Conservation (phyloP, 2,329 filamentous ascomycete species). For the Beauveria bassiana region DNA sequence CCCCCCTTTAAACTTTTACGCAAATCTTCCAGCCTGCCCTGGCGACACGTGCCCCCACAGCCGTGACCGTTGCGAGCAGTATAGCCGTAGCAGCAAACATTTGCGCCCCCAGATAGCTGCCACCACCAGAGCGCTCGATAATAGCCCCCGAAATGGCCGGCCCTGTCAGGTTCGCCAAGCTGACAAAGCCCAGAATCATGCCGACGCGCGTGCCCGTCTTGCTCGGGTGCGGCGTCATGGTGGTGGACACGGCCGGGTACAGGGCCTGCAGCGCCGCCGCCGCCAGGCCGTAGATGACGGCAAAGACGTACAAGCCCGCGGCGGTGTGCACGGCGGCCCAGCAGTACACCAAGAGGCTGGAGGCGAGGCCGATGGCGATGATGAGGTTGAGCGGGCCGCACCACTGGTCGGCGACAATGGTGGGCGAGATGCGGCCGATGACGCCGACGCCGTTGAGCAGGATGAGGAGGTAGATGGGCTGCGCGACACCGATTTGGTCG, state of each 20-base stretch:
- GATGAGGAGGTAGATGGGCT: constrained; percentile 20
- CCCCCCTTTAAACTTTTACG: background rate
- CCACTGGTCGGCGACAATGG: constrained; percentile 37
- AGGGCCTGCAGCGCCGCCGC: constrained; percentile 42
- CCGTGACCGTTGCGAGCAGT: constrained; percentile 42
- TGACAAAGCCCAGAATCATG: constrained; percentile 27
- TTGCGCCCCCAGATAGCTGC: constrained; percentile 24
- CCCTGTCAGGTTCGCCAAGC: constrained; percentile 22
- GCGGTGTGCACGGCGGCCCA: constrained; percentile 21
- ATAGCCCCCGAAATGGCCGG: constrained; percentile 20
- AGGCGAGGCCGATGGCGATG: constrained; percentile 27
- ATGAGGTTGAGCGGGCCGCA: constrained; percentile 45
- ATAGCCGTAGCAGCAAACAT: constrained; percentile 45
- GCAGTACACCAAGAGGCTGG: constrained; percentile 20
- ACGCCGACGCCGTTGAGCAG: constrained; percentile 45
- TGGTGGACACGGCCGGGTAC: constrained; percentile 41
- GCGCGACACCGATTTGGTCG: constrained; percentile 18
- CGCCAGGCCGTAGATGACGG: constrained; percentile 40
- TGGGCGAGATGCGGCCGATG: constrained; percentile 40
- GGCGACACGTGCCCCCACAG: constrained; percentile 37
- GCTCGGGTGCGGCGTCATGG: constrained; percentile 25
- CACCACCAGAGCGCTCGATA: constrained; percentile 9
- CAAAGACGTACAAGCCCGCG: constrained; percentile 21
- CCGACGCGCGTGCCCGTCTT: constrained; percentile 27
- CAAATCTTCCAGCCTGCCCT: constrained; percentile 18